A percentile compares a stretch with the other conserved stretches of the same genome.
Evolutionary conservation across 2,329 filamentous ascomycete genomes (phyloP).

Genomic region (Sphaerulina populicola): DNA sequence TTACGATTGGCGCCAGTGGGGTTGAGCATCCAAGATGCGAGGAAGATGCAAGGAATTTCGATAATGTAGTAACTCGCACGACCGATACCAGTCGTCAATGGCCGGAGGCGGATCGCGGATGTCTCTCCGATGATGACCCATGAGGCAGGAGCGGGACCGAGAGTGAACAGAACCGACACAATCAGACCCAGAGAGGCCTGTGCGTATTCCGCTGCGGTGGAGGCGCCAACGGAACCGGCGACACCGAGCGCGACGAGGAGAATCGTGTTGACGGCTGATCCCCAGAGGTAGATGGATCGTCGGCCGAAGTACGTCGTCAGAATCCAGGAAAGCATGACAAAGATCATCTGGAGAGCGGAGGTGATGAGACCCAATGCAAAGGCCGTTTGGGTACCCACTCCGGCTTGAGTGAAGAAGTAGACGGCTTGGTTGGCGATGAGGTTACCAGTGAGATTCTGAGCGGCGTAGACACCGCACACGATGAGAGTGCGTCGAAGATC

Average conservation of each 20-base stretch:
- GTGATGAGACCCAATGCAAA: conserved; percentile 58
- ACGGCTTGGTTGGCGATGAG: conserved; percentile 56
- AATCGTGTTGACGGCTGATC: conserved; percentile 46
- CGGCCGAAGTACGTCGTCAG: conserved; percentile 57
- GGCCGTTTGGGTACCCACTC: conserved; percentile 47
- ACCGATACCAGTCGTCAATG: conserved; percentile 58
- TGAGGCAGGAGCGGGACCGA: conserved; percentile 55
- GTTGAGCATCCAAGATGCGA: conserved; percentile 50
- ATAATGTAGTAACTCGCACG: conserved; percentile 56
- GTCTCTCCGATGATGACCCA: conserved; percentile 62
- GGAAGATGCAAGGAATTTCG: conserved; percentile 60
- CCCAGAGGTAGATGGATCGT: conserved; percentile 57
- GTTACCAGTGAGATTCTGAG: conserved; percentile 56
- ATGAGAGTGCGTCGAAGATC: conserved; percentile 49
- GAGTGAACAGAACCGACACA: conserved; percentile 56
- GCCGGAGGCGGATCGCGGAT: conserved; percentile 55
- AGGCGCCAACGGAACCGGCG: conserved; percentile 44
- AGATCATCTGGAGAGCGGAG: conserved; percentile 53
- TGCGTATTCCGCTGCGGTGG: conserved; percentile 41
- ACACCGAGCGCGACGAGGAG: conserved; percentile 54
- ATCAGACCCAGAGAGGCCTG: conserved; percentile 57
- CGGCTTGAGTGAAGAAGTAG: conserved; percentile 57
- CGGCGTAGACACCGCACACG: conserved; percentile 50
- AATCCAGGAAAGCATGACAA: conserved; percentile 60
- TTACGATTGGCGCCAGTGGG: conserved; percentile 30